A percentile compares a stretch with the other conserved stretches of the same genome.
phyloP scores from a whole-genome alignment of 495 filamentous ascomycete species.

The Penicillium cataractarum region DNA sequence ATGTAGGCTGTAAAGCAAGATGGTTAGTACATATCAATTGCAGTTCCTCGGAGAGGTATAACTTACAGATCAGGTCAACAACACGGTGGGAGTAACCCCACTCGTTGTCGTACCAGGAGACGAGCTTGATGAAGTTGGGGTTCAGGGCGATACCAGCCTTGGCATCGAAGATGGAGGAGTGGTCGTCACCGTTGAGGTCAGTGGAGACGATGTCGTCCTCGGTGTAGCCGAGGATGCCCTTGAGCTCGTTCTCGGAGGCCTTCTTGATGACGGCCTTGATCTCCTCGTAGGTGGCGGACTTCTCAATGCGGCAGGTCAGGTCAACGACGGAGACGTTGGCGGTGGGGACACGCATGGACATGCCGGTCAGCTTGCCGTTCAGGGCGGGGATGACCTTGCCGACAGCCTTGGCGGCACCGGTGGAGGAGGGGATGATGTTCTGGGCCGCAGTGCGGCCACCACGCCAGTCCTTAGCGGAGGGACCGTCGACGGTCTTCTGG shows the following conservation, averaged over 20 bases:
- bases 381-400: conserved; percentile 97
- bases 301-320: conserved; percentile 92
- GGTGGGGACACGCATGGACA: conserved; percentile 98
- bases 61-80: conserved; percentile 80
- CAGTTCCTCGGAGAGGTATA: neutral
- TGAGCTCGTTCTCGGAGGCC: conserved; percentile 79
- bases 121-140: conserved; percentile 97
- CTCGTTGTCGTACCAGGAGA: conserved; percentile 98
- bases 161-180: conserved; percentile 98
- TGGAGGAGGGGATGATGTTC: conserved; percentile 99
- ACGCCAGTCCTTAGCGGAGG: conserved; percentile 98
- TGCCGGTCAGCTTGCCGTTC: conserved; percentile 99
- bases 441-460: conserved; percentile 97
- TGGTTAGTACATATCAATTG: neutral
- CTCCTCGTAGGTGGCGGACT: conserved; percentile 83
- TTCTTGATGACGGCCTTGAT: conserved; percentile 94
- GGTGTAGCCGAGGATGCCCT: conserved; percentile 92
- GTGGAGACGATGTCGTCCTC: conserved; percentile 96
- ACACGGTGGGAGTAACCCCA: conserved; percentile 99
- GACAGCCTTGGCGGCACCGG: conserved; percentile 99
- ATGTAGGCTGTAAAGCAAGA: conserved; percentile 67
- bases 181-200: conserved; percentile 87
- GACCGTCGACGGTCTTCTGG: conserved; percentile 99
- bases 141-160: conserved; percentile 99
- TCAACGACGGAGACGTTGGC: conserved; percentile 99